Evolutionary conservation across 2,329 filamentous ascomycete species (phyloP).

Genomic region (Proliferodiscus dingleyae): DNA sequence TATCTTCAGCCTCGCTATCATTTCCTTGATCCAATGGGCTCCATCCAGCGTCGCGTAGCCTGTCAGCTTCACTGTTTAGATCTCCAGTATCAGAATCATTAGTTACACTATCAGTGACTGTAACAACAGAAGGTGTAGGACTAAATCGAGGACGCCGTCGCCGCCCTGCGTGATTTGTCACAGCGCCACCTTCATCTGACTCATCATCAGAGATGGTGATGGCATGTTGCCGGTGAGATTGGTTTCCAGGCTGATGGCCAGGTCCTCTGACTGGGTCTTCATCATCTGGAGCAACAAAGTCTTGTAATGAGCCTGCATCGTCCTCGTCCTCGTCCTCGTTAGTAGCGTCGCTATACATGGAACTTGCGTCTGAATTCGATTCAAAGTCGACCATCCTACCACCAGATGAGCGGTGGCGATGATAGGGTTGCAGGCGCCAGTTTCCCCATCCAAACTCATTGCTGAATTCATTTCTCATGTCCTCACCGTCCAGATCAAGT

Average conservation of each 20-base stretch:
- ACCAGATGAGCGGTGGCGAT: no score
- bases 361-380: slow-evolving; percentile 9
- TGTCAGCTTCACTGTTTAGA: slow-evolving; percentile 21
- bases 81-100: slow-evolving; percentile 29
- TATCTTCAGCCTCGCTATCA: slow-evolving; percentile 26
- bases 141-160: slow-evolving; percentile 10
- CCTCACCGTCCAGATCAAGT: slow-evolving; percentile 9
- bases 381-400: no score
- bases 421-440: no score
- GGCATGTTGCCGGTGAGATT: not conserved
- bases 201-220: slow-evolving; percentile 28
- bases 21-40: slow-evolving; percentile 31
- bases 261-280: slow-evolving; percentile 11
- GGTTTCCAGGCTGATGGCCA: not conserved
- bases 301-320: slow-evolving; percentile 26
- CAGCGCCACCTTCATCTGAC: slow-evolving; percentile 29
- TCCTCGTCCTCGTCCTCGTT: slow-evolving; percentile 23
- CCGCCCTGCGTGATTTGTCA: slow-evolving; percentile 23
- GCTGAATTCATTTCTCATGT: no score
- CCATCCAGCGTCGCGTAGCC: slow-evolving; percentile 28
- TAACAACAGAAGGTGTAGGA: slow-evolving; percentile 17
- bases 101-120: slow-evolving; percentile 17
- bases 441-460: no score
- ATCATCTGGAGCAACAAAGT: slow-evolving; percentile 28
- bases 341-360: slow-evolving; percentile 8